Base-by-base conservation (phyloP, 768 basidiomycete species). In the Suillus alpinus region DNA sequence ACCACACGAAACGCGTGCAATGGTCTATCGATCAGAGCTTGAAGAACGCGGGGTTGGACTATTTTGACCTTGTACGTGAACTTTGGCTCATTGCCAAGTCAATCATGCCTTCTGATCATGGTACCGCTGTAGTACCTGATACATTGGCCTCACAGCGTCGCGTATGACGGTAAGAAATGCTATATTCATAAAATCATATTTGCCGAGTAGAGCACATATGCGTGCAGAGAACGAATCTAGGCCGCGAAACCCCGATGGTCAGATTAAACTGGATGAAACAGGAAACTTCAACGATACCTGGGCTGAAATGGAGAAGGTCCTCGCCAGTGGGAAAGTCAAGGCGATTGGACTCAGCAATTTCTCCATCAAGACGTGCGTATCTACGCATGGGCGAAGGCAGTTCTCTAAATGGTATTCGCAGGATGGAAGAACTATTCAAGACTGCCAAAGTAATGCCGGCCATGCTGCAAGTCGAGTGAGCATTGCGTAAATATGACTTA, bases 1-100 rank as follows among this genome's bases (percentile, higher is more conserved):
- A 72, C 47, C 68, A 75, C 50, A 69, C 74, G 51, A 69, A 67
- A 51, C 61, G 71, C n/a, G 80, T 83, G 2, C 64, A 69, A 32
- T 69, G 78, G 55, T 76, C 76, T 0, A 78, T 84, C 55, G 71
- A 81, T 37, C 70, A 76, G 44, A 80, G 78, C 56, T 63, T 83
- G 46, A 64, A 70, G 5, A 72, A 73, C 49, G 71, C 84, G 6
- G 77, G 71, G 10, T 58, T 78, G 3, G 80, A 74, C 16, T 83
- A 85, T 64, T 74, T 83, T 49, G 84, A 85, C 69, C 72, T 84
- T n/a, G 60, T 69, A 58, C 49, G 59, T 61, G 13, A 56, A 14
- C 9, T 71, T 7, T 32, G 39, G 41, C 23, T 53, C 18, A 37
- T n/a, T 71, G 23, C 20, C 36, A 18, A 55, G 36, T 12, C 72